Base-by-base conservation (phyloP, 2,329 filamentous ascomycete genomes). In the Monilinia aucupariae region DNA sequence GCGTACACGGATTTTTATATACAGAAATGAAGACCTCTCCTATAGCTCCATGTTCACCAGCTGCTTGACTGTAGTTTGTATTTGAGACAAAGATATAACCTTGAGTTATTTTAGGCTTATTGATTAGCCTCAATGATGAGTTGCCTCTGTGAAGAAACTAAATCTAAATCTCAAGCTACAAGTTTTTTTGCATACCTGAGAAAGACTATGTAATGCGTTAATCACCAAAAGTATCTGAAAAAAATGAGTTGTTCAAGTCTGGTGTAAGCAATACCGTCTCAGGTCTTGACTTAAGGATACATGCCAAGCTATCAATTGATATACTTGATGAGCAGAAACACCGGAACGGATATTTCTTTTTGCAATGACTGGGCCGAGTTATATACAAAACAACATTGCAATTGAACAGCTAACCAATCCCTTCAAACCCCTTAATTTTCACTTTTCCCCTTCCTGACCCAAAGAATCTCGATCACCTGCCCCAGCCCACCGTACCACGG, bases 401-500 rank as follows among this genome's bases (percentile, higher is more conserved):
- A 6, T 4, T 34, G 54, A n/a, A 4, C 12, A 39, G 15, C 13
- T 12, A 15, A 39, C 20, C 5, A 34, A 3, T 17, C 7, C 4
- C 27, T 32, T 34, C n/a, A 22, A 1, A 41, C 4, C 25, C 25
- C 22, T 25, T 32, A 13, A 13, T 34, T 34, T 4, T 32, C 32
- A 4, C 3, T 43, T 13, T 30, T 17, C n/a, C 4, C 43, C 15
- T 13, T 58, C n/a, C 51, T 37, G 30, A 62, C 3, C 51, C 60
- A 62, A 49, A 41, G n/a, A 50, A 62, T 56, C 20, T 62, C 60
- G 41, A 58, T 56, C 5, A 32, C 60, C 20, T 62, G 51, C 4
- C 60, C 51, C 20, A 58, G 15, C 41, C 45, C 51, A 41, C 60
- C 80, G 74, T 88, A 89, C 70, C 89, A 89, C 5, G 86, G 86